A percentile compares a stretch with the other conserved stretches of the same genome.
phyloP scores from a whole-genome alignment of 1,284 basidiomycete genomes.

The Sutorius eximius region DNA sequence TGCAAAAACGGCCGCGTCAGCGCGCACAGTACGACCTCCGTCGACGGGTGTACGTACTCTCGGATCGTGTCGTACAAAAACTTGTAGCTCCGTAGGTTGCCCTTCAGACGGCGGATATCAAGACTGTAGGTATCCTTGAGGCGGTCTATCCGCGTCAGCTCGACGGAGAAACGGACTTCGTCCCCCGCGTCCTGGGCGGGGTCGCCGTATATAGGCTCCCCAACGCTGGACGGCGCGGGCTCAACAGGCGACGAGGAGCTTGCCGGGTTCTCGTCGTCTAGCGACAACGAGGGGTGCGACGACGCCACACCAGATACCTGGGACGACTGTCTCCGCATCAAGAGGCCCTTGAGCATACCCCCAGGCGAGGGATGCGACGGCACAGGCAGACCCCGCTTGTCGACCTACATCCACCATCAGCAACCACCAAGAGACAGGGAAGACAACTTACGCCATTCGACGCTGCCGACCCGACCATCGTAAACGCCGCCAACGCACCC shows the following conservation, averaged over 20 bases:
- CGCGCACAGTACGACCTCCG: conserved; percentile 5
- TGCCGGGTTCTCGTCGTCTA: conserved; percentile 42
- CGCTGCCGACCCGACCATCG: conserved; percentile 74
- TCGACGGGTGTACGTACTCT: conserved; percentile 58
- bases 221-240: conserved; percentile 32
- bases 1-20: conserved; percentile 26
- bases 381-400: conserved; percentile 78
- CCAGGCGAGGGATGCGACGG: conserved; percentile 72
- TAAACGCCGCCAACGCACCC: conserved; percentile 68
- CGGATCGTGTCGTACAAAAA: conserved; percentile 89
- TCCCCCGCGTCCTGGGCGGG: conserved; percentile 78
- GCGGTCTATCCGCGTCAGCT: conserved; percentile 85
- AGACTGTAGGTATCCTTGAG: conserved; percentile 86
- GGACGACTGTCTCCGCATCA: conserved; percentile 86
- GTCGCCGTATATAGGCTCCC: conserved; percentile 77
- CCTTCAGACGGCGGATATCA: conserved; percentile 88
- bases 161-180: conserved; percentile 91
- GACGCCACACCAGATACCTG: conserved; percentile 53
- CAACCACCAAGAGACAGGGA: not conserved
- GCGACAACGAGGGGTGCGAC: conserved; percentile 36
- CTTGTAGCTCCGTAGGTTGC: conserved; percentile 92
- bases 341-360: conserved; percentile 79
- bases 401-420: conserved; percentile 52
- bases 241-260: conserved; percentile 29
- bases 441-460: conserved; percentile 68